Percentiles rank a stretch among this genome's conserved stretches.
Conservation (phyloP, 1,284 basidiomycete genomes). For the Schizophyllum commune region DNA sequence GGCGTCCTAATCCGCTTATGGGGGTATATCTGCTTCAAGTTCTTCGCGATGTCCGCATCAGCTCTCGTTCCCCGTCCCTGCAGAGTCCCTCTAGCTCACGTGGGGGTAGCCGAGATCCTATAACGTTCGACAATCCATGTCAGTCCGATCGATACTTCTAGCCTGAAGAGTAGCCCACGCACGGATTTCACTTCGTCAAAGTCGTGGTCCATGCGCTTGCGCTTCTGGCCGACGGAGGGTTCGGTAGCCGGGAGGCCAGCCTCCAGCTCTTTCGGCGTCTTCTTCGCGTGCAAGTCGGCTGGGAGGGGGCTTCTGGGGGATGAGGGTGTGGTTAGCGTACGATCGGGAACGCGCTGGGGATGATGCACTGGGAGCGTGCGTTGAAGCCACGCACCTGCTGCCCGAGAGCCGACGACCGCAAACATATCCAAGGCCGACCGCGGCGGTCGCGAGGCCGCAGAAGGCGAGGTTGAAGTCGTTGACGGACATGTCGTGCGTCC, state of each 20-base stretch:
- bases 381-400: not conserved
- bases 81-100: not conserved
- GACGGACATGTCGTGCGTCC: not conserved
- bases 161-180: not conserved
- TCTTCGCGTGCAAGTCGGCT: not conserved
- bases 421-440: not conserved
- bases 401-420: not conserved
- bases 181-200: not conserved
- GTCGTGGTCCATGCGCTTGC: not conserved
- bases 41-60: not conserved
- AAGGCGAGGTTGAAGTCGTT: not conserved
- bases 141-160: not conserved
- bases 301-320: not conserved
- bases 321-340: not conserved
- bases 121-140: too few relatives aligned
- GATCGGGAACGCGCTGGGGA: too few relatives aligned
- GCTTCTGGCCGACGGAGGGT: not conserved
- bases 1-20: not conserved
- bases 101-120: not conserved
- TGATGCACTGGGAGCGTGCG: too few relatives aligned
- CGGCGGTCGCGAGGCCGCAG: not conserved
- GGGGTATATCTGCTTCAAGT: not conserved
- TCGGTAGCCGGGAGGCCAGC: not conserved
- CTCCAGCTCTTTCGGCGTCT: not conserved
- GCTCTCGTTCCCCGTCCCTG: not conserved